A percentile compares a stretch with the other conserved stretches of the same genome.
Evolutionary conservation across 176 grass and related monocot species (phyloP).

Genomic region (Cocos nucifera): DNA sequence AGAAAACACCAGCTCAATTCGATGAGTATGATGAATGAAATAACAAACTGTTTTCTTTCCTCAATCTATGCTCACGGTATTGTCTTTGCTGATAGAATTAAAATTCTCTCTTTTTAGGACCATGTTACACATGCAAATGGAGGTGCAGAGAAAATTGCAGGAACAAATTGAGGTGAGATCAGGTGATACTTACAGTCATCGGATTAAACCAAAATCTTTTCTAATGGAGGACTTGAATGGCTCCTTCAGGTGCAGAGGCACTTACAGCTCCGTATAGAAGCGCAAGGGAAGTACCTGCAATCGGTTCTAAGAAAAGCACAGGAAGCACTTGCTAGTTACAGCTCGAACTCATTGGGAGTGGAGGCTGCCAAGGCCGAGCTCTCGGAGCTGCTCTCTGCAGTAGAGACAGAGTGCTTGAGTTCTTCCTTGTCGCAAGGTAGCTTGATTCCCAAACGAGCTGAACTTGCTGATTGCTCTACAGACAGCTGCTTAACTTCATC

Average conservation of each 20-base stretch:
- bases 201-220: no score
- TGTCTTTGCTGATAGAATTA: not conserved
- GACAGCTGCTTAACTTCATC: constrained; percentile 68
- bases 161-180: constrained; percentile 67
- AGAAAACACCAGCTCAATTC: constrained; percentile 13
- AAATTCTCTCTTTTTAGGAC: constrained; percentile 19
- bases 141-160: constrained; percentile 50
- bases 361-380: constrained; percentile 36
- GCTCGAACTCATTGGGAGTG: constrained; percentile 11
- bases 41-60: not conserved
- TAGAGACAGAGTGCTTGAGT: constrained; percentile 35
- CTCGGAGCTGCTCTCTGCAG: constrained; percentile 43
- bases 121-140: constrained; percentile 50
- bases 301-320: constrained; percentile 60
- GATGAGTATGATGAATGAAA: constrained; percentile 1
- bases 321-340: constrained; percentile 37
- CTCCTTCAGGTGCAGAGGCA: constrained; percentile 67
- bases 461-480: constrained; percentile 20
- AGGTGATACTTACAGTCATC: no score
- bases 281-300: constrained; percentile 88
- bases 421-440: constrained; percentile 18
- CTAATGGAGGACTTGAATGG: no score
- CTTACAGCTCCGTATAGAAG: constrained; percentile 84
- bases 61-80: not conserved
- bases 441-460: constrained; percentile 3